phyloP scores from a whole-genome alignment of 345 rosid genomes.

The Ricinus communis region DNA sequence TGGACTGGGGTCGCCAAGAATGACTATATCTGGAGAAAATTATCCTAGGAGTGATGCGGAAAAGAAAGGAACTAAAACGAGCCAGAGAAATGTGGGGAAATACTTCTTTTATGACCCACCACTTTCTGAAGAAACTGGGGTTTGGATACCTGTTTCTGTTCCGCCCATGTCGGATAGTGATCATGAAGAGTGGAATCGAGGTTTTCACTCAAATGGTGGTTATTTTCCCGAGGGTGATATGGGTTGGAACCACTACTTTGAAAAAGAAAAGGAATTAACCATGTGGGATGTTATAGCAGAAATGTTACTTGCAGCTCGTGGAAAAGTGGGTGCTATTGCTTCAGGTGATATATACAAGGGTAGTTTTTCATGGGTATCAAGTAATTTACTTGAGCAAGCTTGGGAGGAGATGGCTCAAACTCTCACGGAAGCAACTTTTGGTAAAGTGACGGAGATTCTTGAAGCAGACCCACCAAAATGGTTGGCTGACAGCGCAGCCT shows the following conservation, averaged over 20 bases:
- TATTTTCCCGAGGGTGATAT: constrained; percentile 88
- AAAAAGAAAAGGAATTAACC: constrained; percentile 72
- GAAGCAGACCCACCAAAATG: constrained; percentile 90
- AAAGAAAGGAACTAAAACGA: constrained; percentile 23
- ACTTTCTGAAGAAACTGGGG: constrained; percentile 79
- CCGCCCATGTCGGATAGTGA: constrained; percentile 81
- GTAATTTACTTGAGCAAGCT: constrained; percentile 79
- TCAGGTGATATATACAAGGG: constrained; percentile 54
- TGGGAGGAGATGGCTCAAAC: constrained; percentile 97
- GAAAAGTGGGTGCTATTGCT: constrained; percentile 72
- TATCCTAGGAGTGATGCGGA: constrained; percentile 18
- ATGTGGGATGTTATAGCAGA: constrained; percentile 95
- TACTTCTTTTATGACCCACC: constrained; percentile 83
- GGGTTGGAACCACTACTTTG: constrained; percentile 69
- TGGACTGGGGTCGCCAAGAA: constrained; percentile 17
- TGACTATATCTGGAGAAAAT: constrained; percentile 17
- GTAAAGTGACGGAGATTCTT: constrained; percentile 62
- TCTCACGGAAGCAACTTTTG: constrained; percentile 69
- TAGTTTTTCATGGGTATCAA: constrained; percentile 60
- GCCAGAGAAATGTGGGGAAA: constrained; percentile 48
- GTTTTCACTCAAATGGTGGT: constrained; percentile 65
- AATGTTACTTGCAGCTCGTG: constrained; percentile 80
- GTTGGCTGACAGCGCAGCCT: constrained; percentile 86
- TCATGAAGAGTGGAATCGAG: constrained; percentile 64
- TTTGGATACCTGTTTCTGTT: constrained; percentile 95